Base-by-base conservation (phyloP, 1,284 basidiomycete species). In the Melampsora americana region DNA sequence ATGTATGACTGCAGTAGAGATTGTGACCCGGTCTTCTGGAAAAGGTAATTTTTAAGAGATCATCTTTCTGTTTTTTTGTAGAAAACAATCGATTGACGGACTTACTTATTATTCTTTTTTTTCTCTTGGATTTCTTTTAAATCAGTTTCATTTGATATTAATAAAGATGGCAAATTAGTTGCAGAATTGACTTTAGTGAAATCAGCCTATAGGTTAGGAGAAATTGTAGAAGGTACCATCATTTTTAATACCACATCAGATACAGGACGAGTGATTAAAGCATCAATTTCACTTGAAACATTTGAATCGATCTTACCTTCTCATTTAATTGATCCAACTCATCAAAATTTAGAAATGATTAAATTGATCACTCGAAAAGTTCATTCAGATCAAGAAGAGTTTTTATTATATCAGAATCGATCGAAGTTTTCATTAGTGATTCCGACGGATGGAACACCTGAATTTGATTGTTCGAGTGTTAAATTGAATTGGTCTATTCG, bases 131-230 rank as follows among this genome's bases (percentile, higher is more conserved):
- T 39, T 28, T 46, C 59, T 26, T 6, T 32, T 42, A 28, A 44
- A 16, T 20, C 20, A 94, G 92, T 90, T 44, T 93, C 92, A 0
- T 95, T 92, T 83, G 93, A 96, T 83, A 92, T 96, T 77, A 90
- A 89, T 80, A 94, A 95, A 84, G 91, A 94, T 66, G 92, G 91
- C 0, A 87, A 90, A 67, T 88, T 89, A 60, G 92, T 95, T 69
- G 93, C 93, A 1, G 89, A 91, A 35, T 84, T 96, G n/a, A 95
- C 93, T 0, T 90, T 96, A 78, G 88, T 91, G 56, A 96, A 95
- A 84, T 89, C 89, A 53, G 90, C 90, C 1, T 95, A 92, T 83
- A 85, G 94, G 28, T 87, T 95, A 0, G 93, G 93, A 3, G 94
- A 96, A 84, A 93, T 92, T 0, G 88, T 95, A 35, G 84, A 90